Evolutionary conservation across 2,329 filamentous ascomycete species (phyloP).

Genomic region (Periconia digitata): DNA sequence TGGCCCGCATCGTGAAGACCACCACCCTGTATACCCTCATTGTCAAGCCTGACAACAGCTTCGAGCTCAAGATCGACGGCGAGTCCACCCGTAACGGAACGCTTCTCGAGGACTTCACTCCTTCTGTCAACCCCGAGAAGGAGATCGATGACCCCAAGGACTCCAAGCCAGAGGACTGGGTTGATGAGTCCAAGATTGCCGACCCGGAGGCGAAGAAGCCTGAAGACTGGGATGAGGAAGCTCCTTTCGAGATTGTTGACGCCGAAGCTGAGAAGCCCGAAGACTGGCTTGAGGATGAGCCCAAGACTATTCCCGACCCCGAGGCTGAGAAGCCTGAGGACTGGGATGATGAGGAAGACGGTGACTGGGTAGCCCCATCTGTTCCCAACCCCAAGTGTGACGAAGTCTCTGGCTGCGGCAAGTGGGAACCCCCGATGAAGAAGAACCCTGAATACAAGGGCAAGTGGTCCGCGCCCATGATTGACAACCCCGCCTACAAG

Average conservation of each 20-base stretch:
- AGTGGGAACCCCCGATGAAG: conserved; percentile 88
- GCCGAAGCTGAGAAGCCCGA: conserved; percentile 88
- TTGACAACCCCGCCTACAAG: conserved; percentile 99
- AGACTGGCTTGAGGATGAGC: conserved; percentile 94
- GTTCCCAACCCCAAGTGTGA: conserved; percentile 95
- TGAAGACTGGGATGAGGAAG: conserved; percentile 98
- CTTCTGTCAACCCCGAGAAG: conserved; percentile 87
- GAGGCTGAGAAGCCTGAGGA: conserved; percentile 97
- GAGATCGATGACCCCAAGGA: conserved; percentile 96
- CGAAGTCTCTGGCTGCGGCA: conserved; percentile 89
- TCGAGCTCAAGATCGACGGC: conserved; percentile 88
- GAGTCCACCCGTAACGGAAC: conserved; percentile 84
- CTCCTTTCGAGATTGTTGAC: conserved; percentile 93
- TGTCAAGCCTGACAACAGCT: conserved; percentile 95
- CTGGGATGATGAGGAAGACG: conserved; percentile 99
- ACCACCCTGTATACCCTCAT: conserved; percentile 95
- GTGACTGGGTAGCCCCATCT: conserved; percentile 90
- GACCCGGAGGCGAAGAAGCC: conserved; percentile 96
- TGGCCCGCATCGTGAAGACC: conserved; percentile 86
- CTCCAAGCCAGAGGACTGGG: conserved; percentile 92
- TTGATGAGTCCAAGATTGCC: conserved; percentile 86
- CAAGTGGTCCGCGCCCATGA: conserved; percentile 90
- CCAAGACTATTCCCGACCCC: conserved; percentile 80
- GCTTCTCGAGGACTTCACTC: conserved; percentile 90
- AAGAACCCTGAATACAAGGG: conserved; percentile 98